Percentiles rank a stretch among this genome's conserved stretches.
Conservation (phyloP, 2,329 filamentous ascomycete genomes). For the Thielaviopsis ethacetica region DNA sequence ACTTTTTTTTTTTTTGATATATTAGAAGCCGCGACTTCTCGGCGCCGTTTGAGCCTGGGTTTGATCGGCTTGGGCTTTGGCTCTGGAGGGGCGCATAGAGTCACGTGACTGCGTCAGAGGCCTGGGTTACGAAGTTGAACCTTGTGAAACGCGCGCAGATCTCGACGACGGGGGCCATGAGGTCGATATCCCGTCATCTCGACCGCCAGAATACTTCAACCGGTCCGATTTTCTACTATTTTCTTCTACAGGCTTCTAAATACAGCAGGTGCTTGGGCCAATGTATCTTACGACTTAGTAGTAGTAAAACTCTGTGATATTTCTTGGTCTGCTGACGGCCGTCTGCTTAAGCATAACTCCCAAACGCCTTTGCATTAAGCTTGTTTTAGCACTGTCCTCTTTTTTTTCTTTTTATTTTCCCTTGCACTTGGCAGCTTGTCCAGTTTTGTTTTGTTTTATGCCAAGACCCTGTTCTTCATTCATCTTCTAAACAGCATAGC, state of each 20-base stretch:
- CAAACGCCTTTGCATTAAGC: neutral
- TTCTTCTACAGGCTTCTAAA: no score
- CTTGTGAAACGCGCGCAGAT: neutral
- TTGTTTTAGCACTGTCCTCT: constrained; percentile 4
- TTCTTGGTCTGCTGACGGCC: no score
- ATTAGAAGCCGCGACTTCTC: neutral
- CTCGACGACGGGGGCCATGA: neutral
- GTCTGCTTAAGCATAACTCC: neutral
- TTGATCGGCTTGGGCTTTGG: neutral
- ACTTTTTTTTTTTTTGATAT: no score
- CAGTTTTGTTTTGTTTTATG: neutral
- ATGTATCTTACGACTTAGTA: no score
- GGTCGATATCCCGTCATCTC: no score
- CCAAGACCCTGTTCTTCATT: neutral
- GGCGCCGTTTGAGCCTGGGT: neutral
- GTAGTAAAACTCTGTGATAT: no score
- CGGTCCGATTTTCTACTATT: no score
- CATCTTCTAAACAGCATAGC: no score
- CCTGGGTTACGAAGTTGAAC: no score
- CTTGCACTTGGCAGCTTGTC: neutral
- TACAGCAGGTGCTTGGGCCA: no score
- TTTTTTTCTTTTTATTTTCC: neutral
- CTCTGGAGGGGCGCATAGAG: neutral
- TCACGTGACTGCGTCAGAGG: neutral
- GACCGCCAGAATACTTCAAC: no score